Conservation (phyloP, 164 flowering plant genomes). For the Warburgia ugandensis region DNA sequence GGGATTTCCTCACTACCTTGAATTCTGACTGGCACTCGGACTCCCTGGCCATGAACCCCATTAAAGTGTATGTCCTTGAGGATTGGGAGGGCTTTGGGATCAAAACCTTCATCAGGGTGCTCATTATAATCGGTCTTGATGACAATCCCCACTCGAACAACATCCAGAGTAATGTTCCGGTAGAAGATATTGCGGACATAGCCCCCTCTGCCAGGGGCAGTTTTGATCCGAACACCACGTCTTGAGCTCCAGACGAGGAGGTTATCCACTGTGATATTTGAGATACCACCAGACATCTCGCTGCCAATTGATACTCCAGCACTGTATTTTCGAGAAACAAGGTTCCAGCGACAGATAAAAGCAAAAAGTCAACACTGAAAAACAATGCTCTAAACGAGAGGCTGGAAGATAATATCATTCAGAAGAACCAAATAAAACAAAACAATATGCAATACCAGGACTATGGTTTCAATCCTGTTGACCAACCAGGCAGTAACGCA, state of each 20-base stretch:
- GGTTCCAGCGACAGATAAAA: not conserved
- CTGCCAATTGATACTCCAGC: conserved; percentile 98
- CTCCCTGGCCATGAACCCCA: conserved; percentile 78
- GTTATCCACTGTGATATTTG: conserved; percentile 78
- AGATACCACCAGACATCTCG: conserved; percentile 98
- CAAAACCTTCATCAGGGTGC: conserved; percentile 75
- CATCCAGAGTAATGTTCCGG: conserved; percentile 63
- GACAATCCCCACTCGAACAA: conserved; percentile 82
- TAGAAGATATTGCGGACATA: conserved; percentile 68
- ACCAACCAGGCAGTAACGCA: too few relatives aligned
- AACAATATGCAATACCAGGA: too few relatives aligned
- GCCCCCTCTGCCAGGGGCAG: conserved; percentile 85
- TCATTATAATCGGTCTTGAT: conserved; percentile 92
- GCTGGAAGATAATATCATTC: too few relatives aligned
- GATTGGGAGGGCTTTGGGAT: conserved; percentile 63
- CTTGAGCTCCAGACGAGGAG: conserved; percentile 70
- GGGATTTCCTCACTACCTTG: conserved; percentile 85
- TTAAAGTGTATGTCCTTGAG: conserved; percentile 55
- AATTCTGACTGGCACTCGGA: conserved; percentile 89
- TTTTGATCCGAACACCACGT: conserved; percentile 87
- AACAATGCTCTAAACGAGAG: too few relatives aligned
- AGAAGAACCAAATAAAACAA: too few relatives aligned
- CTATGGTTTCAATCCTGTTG: too few relatives aligned
- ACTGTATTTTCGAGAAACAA: conserved; percentile 29
- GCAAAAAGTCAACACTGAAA: too few relatives aligned